A percentile compares a stretch with the other conserved stretches of the same genome.
Evolutionary conservation across 2,329 filamentous ascomycete genomes (phyloP).

Genomic region (Xylaria sp.): DNA sequence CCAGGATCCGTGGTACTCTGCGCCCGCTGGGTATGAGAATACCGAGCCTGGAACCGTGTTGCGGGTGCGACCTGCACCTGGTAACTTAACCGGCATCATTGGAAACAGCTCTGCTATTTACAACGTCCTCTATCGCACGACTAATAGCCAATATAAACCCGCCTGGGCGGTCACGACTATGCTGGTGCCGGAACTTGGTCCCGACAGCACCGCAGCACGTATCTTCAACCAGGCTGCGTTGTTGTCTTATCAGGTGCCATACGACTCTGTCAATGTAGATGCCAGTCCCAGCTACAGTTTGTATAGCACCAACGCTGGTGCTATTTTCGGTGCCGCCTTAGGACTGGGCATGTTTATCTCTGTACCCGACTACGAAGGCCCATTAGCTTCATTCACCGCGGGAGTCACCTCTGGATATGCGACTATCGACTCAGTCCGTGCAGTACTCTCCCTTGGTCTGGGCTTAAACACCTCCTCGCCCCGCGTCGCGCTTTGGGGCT

Average conservation of each 20-base stretch:
- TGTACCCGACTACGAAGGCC: slow-evolving; percentile 54
- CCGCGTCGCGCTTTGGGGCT: slow-evolving; percentile 54
- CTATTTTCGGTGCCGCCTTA: slow-evolving; percentile 46
- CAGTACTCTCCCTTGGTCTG: slow-evolving; percentile 17
- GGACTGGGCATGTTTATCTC: slow-evolving; percentile 53
- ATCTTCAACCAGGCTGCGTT: slow-evolving; percentile 33
- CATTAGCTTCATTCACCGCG: slow-evolving; percentile 41
- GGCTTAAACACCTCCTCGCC: background rate
- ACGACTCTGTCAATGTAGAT: slow-evolving; percentile 46
- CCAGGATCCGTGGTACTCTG: slow-evolving; percentile 43
- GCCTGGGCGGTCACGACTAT: slow-evolving; percentile 49
- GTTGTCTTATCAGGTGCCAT: slow-evolving; percentile 49
- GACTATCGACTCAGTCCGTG: slow-evolving; percentile 28
- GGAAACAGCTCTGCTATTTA: slow-evolving; percentile 33
- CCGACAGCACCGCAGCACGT: background rate
- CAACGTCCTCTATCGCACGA: slow-evolving; percentile 48
- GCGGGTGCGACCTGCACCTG: slow-evolving; percentile 37
- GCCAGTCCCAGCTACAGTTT: slow-evolving; percentile 44
- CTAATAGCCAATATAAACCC: slow-evolving; percentile 41
- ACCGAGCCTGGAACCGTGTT: slow-evolving; percentile 39
- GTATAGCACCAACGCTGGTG: slow-evolving; percentile 35
- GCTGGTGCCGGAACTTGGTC: slow-evolving; percentile 17
- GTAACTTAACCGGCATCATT: slow-evolving; percentile 29
- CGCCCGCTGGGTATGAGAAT: slow-evolving; percentile 38
- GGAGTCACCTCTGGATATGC: slow-evolving; percentile 29